Conservation (phyloP, 176 grass and related monocot species). For the Lolium multiflorum region DNA sequence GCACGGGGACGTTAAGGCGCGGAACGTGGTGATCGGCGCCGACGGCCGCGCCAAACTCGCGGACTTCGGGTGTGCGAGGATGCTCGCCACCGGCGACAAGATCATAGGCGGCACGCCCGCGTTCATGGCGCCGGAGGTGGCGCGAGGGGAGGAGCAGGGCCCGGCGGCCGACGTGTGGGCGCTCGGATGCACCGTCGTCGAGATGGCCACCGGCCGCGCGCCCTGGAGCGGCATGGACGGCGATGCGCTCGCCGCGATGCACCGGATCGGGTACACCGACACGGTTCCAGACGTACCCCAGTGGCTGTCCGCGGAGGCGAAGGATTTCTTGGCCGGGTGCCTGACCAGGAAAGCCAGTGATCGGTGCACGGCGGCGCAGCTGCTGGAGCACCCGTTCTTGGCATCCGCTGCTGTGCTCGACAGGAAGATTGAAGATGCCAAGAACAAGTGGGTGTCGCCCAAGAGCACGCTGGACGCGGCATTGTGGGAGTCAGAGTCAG, state of each 20-base stretch:
- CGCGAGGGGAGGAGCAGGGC: constrained; percentile 75
- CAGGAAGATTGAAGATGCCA: rapidly evolving
- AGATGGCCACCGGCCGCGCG: constrained; percentile 70
- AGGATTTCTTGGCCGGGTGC: not conserved
- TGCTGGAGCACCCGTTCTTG: constrained; percentile 68
- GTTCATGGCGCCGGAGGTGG: constrained; percentile 95
- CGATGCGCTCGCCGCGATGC: constrained; percentile 55
- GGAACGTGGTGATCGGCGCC: constrained; percentile 69
- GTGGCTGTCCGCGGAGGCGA: constrained; percentile 61
- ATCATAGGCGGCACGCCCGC: constrained; percentile 74
- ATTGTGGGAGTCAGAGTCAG: constrained; percentile 5
- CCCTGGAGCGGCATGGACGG: constrained; percentile 46
- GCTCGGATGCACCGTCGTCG: constrained; percentile 61
- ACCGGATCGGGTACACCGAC: constrained; percentile 62
- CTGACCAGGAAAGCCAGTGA: not conserved
- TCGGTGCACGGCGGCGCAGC: constrained; percentile 55
- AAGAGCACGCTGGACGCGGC: too few species aligned
- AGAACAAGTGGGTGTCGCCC: too few species aligned
- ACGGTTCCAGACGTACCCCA: constrained; percentile 46
- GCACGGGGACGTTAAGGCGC: constrained; percentile 80
- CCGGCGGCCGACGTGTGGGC: constrained; percentile 77
- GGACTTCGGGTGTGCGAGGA: constrained; percentile 66
- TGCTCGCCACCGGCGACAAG: not conserved
- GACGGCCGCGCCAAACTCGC: constrained; percentile 69
- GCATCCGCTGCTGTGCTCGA: not conserved